Percentiles rank a stretch among this genome's conserved stretches.
phyloP scores from a whole-genome alignment of 768 basidiomycete species.

The Asterophora lycoperdoides region DNA sequence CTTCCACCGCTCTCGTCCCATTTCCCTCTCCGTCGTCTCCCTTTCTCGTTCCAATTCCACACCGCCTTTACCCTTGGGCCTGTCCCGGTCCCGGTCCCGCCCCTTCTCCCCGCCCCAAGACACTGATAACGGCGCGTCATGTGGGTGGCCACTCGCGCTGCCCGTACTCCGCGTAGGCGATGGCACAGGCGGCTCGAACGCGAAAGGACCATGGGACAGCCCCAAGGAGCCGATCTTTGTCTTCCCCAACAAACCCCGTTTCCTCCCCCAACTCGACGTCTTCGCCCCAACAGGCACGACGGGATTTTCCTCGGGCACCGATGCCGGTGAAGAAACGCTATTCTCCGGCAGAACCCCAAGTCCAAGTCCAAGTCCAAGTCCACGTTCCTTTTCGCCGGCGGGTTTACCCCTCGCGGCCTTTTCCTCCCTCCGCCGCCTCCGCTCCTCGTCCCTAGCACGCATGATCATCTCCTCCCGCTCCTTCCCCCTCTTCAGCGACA shows the following conservation, averaged over 20 bases:
- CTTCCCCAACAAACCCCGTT: slow-evolving; percentile 36
- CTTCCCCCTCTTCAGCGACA: slow-evolving; percentile 35
- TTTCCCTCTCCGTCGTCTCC: slow-evolving; percentile 8
- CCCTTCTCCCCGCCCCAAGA: slow-evolving; percentile 20
- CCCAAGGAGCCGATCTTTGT: slow-evolving; percentile 31
- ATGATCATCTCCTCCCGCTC: slow-evolving; percentile 32
- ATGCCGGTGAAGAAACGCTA: slow-evolving; percentile 9
- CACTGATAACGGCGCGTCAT: slow-evolving; percentile 12
- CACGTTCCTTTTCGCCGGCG: slow-evolving; percentile 19
- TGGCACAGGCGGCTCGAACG: slow-evolving; percentile 66
- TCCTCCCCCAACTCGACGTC: slow-evolving; percentile 57
- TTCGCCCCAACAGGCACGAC: slow-evolving; percentile 41
- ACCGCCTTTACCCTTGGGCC: too few species aligned
- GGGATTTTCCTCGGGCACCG: slow-evolving; percentile 10
- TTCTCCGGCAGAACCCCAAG: slow-evolving; percentile 28
- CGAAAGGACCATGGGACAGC: slow-evolving; percentile 55
- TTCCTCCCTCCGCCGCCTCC: slow-evolving; percentile 15
- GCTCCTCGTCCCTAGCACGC: slow-evolving; percentile 17
- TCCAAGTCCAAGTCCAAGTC: too few species aligned
- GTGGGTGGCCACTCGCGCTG: slow-evolving; percentile 24
- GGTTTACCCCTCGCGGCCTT: slow-evolving; percentile 14
- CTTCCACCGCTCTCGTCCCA: slow-evolving; percentile 26
- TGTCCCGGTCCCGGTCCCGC: slow-evolving; percentile 11
- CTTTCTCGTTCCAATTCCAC: slow-evolving; percentile 16
- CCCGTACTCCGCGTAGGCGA: slow-evolving; percentile 38